Percentiles rank a stretch among this genome's conserved stretches.
These are phyloP conservation scores for Pestalotiopsis sp. DNA, from an alignment of 2,329 filamentous ascomycete species.

Conservation along the genomic window DNA sequence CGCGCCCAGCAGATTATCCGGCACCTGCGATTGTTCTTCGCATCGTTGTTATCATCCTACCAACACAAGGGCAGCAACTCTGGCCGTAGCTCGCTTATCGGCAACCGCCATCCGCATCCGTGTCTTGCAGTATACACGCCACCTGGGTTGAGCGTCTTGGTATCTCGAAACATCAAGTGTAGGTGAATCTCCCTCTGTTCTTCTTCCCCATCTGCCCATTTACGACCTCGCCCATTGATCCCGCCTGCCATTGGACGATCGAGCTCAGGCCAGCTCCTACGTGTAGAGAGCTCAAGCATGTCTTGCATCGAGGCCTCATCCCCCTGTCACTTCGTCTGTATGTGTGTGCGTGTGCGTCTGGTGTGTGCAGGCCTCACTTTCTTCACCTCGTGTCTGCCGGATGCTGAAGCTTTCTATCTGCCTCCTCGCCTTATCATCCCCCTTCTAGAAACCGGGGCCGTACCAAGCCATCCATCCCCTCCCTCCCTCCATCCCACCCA, in stretches of 20 bases:
- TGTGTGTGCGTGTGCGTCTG: not conserved
- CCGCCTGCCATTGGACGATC: not conserved
- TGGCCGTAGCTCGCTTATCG: not conserved
- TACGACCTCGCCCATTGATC: not conserved
- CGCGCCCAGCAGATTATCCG: not conserved
- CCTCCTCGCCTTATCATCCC: not conserved
- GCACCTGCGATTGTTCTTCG: not conserved
- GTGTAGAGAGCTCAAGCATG: not conserved
- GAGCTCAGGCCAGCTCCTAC: not conserved
- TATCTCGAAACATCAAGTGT: conserved; percentile 45
- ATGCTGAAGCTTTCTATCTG: not conserved
- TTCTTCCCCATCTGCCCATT: not conserved
- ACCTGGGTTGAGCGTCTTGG: conserved; percentile 29
- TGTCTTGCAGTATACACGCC: conserved; percentile 14
- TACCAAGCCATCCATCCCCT: not conserved
- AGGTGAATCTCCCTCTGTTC: conserved; percentile 37
- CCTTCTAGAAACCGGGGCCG: not conserved
- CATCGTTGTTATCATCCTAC: not conserved
- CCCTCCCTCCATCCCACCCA: conserved; percentile 19
- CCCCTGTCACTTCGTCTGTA: not conserved
- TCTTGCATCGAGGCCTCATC: not conserved
- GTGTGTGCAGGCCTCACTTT: not conserved
- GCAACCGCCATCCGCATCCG: conserved; percentile 11
- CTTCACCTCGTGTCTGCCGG: not conserved
- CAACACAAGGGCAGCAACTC: not conserved